Base-by-base conservation (phyloP, 352 stramenopile genomes). In the Globisporangium solare region DNA sequence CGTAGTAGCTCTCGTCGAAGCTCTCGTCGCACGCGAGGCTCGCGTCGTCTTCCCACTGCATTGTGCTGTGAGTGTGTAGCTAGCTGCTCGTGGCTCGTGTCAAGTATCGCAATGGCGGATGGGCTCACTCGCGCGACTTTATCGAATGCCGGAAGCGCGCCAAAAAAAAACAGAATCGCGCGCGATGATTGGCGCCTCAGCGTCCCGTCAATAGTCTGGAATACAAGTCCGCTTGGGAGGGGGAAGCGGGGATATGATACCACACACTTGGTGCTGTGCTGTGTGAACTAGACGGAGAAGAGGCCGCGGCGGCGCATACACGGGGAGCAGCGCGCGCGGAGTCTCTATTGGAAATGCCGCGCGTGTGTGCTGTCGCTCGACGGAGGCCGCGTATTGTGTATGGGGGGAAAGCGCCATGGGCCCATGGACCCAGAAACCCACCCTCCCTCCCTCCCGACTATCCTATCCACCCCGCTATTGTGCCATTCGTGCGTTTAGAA, bases 21-120 rank as follows among this genome's bases (percentile, higher is more conserved):
- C 81, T 77, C 77, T 94, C 83, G 59, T 94, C 77, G 68, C 83
- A 93, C 49, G 79, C 79, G 60, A 93, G 83, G 49, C 54, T 65
- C 61, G 61, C 66, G 52, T 71, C 69, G 63, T 87, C 67, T 64
- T 82, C 70, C 69, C 78, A 88, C 54, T 88, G 74, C 68, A 81
- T 89, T 20, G 32, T 54, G 20, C 27, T 60, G 32, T 22, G 24
- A 5, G 24, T 27, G 24, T 27, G 24, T 27, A 27, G 24, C 24
- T n/a, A 18, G 39, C 39, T 15, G 1, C 13, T 15, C 18, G 39
- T 43, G 12, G 39, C 17, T n/a, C 13, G 12, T 43, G 39, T 42
- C 7, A 43, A 43, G 39, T 35, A 35, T 35, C 27, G 27, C 27
- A 35, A 35, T 35, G 27, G 18, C 39, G 7, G 39, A 43, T 43